Base-by-base conservation (phyloP, 1,139 yeast genomes). In the Candida glucosophila region DNA sequence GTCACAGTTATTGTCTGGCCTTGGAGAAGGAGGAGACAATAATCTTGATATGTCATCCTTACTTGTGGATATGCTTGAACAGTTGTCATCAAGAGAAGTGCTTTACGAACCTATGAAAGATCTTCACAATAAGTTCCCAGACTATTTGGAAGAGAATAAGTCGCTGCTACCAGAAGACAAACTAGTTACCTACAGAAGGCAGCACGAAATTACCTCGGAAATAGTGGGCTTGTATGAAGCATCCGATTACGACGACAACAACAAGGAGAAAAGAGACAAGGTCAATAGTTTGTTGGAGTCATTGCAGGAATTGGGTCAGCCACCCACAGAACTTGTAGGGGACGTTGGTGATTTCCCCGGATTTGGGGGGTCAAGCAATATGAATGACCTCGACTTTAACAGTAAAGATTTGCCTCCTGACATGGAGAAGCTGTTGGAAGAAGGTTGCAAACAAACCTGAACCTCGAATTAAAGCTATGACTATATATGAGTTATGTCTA, bases 61-160 rank as follows among this genome's bases (percentile, higher is more conserved):
- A 23, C 62, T 88, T 35, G 69, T 72, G 15, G 86, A 81, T 28
- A 77, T 88, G 77, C 65, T 90, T 43, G 79, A 77, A 34, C 92
- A 85, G 48, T 67, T 90, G 50, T 74, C 92, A 12, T 77, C 93
- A 5, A 88, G 85, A 48, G 92, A 79, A 31, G 83, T 88, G 16
- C 63, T 90, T 25, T 88, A 83, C 47, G 94, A 81, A 39, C 95
- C 97, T 2, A 70, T 90, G 55, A 80, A 77, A 43, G 95, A 85
- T 34, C 66, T 88, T 50, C 73, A 78, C 36, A 57, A 63, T 12
- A 83, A 82, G 38, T 77, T 73, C 45, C 82, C 83, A 3, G 68
- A 51, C 11, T 80, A 76, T 67, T 58, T 80, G 35, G 50, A 58
- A 28, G 67, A 67, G 24, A 66, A 77, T 36, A 55, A 62, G 30